Conservation (phyloP, 345 rosid genomes). For the Stellera chamaejasme region DNA sequence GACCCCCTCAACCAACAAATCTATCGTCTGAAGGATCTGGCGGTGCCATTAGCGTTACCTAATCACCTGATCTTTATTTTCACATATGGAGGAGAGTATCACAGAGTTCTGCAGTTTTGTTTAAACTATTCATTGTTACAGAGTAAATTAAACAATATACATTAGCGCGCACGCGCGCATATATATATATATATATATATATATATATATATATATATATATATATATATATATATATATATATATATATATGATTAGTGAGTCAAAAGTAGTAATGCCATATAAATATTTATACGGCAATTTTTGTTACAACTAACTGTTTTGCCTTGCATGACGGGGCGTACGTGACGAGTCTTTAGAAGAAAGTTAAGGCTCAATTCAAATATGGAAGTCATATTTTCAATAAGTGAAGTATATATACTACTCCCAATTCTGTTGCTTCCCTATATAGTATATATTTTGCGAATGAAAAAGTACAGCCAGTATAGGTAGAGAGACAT, state of each 20-base stretch:
- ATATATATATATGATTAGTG: no score
- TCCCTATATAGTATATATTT: no score
- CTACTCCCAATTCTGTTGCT: no score
- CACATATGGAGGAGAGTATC: no score
- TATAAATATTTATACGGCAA: not conserved
- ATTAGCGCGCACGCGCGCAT: no score
- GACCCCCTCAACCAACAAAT: slow-evolving; percentile 9
- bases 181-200: no score
- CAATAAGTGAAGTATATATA: not conserved
- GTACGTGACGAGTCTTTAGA: not conserved
- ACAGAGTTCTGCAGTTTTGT: not conserved
- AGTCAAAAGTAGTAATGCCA: no score
- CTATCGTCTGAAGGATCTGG: slow-evolving; percentile 12
- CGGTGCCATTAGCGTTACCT: slow-evolving; percentile 12
- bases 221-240: no score
- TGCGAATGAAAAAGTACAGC: no score
- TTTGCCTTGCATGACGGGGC: not conserved
- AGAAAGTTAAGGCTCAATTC: not conserved
- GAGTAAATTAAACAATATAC: no score
- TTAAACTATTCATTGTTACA: not conserved
- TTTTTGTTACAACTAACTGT: not conserved
- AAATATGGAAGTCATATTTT: not conserved
- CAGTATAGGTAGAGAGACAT: no score
- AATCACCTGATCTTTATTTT: not conserved
- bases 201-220: no score